Conservation (phyloP, 2,329 filamentous ascomycete species). For the Penicillium sclerotiorum region DNA sequence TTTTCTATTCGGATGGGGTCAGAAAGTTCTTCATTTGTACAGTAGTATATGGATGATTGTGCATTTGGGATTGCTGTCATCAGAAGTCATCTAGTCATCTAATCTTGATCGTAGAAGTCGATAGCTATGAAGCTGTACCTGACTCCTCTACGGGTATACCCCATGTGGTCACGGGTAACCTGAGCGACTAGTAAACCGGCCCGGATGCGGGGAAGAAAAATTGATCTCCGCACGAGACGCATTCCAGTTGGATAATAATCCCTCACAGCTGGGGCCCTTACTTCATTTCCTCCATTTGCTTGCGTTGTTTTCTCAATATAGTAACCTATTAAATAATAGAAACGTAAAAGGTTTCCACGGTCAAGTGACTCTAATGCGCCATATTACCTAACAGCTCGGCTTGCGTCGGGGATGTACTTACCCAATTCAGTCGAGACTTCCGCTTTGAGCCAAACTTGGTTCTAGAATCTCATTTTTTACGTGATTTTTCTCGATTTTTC, state of each 20-base stretch:
- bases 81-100: too few relatives aligned
- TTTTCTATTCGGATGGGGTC: too few relatives aligned
- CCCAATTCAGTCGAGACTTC: neutral
- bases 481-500: neutral
- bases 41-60: too few relatives aligned
- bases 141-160: too few relatives aligned
- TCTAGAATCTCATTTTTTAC: constrained; percentile 14
- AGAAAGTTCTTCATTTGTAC: too few relatives aligned
- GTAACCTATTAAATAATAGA: neutral
- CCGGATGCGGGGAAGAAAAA: neutral
- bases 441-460: neutral
- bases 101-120: too few relatives aligned
- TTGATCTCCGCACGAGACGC: neutral
- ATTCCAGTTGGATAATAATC: neutral
- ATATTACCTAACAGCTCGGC: neutral
- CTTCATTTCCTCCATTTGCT: neutral
- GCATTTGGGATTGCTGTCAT: too few relatives aligned
- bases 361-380: neutral
- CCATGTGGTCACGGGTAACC: neutral
- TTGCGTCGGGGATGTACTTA: constrained; percentile 1
- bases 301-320: too few relatives aligned
- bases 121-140: too few relatives aligned
- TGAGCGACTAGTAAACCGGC: neutral
- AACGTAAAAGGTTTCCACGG: neutral
- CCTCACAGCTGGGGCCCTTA: neutral